phyloP scores from a whole-genome alignment of 345 rosid genomes.

The Heritiera fomes region DNA sequence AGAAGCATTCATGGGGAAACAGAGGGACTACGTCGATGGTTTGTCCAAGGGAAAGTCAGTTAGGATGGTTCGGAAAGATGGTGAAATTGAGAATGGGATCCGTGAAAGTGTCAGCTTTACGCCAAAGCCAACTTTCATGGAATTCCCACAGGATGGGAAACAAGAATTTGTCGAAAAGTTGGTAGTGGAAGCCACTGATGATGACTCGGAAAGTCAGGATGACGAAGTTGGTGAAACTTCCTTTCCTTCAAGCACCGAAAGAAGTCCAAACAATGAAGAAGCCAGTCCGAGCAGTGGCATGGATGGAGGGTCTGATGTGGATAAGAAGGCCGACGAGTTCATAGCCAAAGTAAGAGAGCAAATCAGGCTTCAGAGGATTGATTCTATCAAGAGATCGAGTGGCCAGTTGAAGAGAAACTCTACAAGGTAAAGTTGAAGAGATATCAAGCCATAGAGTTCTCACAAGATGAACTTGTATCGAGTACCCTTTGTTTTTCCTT shows the following conservation, averaged over 20 bases:
- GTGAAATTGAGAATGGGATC: constrained; percentile 23
- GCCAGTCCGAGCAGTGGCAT: constrained; percentile 27
- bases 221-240: constrained; percentile 27
- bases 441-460: background rate
- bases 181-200: constrained; percentile 34
- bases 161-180: constrained; percentile 36
- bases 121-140: constrained; percentile 35
- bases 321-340: constrained; percentile 94
- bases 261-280: constrained; percentile 27
- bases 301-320: constrained; percentile 78
- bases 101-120: constrained; percentile 18
- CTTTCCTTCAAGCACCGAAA: constrained; percentile 11
- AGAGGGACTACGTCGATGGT: constrained; percentile 20
- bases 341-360: constrained; percentile 99
- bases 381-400: constrained; percentile 77
- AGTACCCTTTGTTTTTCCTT: background rate
- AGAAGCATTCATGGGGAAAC: constrained; percentile 15
- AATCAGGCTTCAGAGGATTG: constrained; percentile 94
- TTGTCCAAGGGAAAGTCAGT: constrained; percentile 33
- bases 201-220: constrained; percentile 32
- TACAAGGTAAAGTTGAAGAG: constrained; percentile 26
- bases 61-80: constrained; percentile 27
- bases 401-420: constrained; percentile 29
- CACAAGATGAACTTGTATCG: constrained; percentile 6
- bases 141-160: constrained; percentile 31